Evolutionary conservation across 2,329 filamentous ascomycete genomes (phyloP).

Genomic region (Trichoderma guizhouense): DNA sequence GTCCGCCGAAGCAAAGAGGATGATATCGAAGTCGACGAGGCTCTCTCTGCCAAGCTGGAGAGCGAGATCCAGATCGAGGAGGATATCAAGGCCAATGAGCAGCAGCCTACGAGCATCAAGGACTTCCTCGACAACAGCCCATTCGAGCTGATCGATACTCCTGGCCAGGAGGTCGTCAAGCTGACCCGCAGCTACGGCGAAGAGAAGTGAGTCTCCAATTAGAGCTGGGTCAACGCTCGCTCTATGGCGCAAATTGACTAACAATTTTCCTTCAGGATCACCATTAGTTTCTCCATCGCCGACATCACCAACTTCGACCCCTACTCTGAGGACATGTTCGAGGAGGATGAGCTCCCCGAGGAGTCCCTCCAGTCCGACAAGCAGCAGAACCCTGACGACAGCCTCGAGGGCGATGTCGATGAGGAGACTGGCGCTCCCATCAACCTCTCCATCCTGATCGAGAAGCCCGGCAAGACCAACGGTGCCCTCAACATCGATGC

Average conservation of each 20-base stretch:
- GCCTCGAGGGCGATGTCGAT: constrained; percentile 46
- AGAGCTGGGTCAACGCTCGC: not conserved
- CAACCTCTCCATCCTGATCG: constrained; percentile 79
- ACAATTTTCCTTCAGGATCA: constrained; percentile 35
- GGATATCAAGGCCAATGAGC: constrained; percentile 70
- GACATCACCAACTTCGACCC: constrained; percentile 41
- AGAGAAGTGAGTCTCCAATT: constrained; percentile 61
- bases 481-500: constrained; percentile 87
- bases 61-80: constrained; percentile 81
- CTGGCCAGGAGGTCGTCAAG: constrained; percentile 83
- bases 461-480: constrained; percentile 68
- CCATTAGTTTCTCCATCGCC: constrained; percentile 42
- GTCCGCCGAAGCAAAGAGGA: constrained; percentile 36
- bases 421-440: constrained; percentile 68
- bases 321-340: constrained; percentile 38
- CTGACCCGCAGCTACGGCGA: constrained; percentile 80
- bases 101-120: constrained; percentile 73
- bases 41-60: constrained; percentile 82
- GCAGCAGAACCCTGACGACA: constrained; percentile 50
- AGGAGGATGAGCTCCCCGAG: constrained; percentile 39
- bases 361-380: constrained; percentile 48
- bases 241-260: not conserved
- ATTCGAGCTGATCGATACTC: constrained; percentile 77
- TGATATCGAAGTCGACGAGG: constrained; percentile 60
- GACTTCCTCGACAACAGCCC: constrained; percentile 84